Evolutionary conservation across 2,329 filamentous ascomycete genomes (phyloP), one percentile per base, ranked within the genome.

Genomic region (Epichloe typhina): DNA sequence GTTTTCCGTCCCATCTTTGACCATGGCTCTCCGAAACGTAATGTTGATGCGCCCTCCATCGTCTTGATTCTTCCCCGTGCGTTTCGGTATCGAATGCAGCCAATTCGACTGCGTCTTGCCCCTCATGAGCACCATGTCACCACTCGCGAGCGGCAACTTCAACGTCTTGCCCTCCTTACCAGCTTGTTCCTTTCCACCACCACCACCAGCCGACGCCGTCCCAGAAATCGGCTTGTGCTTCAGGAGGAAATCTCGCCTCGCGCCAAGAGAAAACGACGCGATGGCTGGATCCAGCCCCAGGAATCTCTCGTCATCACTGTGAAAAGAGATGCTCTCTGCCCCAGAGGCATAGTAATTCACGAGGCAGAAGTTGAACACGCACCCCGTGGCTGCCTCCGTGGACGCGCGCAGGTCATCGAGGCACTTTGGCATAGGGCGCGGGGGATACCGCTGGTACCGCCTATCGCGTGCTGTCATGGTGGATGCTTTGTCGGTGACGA

Each of bases 281-380:
- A 91, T 90, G 8, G 80, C 77, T 0, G 86, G 86, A 17, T 83
- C 68, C 0, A 67, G 56, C 0, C 86, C 86, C 0, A 91, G 73
- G 57, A 91, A 93, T 5, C 78, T 72, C 69, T 91, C 87, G 59
- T 91, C 86, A 57, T 91, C 87, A 46, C 82, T 86, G 64, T 91
- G 86, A 60, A 84, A 91, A 11, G 82, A 77, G 46, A 91, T 91
- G 57, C 83, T 87, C 63, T 91, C 86, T 5, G 79, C 70, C 0
- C 86, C 86, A 3, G 77, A 78, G n/a, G 83, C 82, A 61, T 91
- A 91, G 68, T 91, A 91, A 61, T 91, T 91, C 4, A 91, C 84
- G 1, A 91, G 73, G 53, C 82, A 86, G 62, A 90, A 88, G 62
- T 91, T 91, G 67, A 84, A 91, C 1, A 61, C 73, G 59, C 78